These are phyloP conservation scores for Sporothrix variecibatus DNA, from an alignment of 2,329 filamentous ascomycete species.

Conservation along the genomic window DNA sequence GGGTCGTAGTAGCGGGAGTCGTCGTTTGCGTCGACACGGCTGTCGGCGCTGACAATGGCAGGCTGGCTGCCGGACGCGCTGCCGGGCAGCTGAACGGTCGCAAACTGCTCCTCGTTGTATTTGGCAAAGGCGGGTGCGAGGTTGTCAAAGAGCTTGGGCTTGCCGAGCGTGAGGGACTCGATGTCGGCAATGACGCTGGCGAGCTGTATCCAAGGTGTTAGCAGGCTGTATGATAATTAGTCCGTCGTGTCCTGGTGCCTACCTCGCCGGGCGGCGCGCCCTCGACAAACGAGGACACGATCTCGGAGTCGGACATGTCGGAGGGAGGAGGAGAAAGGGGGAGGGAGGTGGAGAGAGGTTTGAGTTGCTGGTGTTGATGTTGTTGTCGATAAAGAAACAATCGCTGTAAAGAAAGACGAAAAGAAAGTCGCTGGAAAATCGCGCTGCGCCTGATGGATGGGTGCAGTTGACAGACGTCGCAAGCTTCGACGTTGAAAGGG, in stretches of 20 bases:
- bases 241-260: slow-evolving; percentile 35
- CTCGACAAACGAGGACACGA: slow-evolving; percentile 84
- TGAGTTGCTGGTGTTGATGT: neutral
- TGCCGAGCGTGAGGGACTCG: slow-evolving; percentile 76
- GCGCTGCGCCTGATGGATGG: neutral
- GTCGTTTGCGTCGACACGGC: slow-evolving; percentile 61
- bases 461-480: neutral
- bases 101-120: slow-evolving; percentile 95
- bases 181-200: slow-evolving; percentile 67
- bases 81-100: slow-evolving; percentile 85
- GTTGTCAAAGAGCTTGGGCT: slow-evolving; percentile 66
- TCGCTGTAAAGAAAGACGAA: neutral
- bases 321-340: too few relatives aligned
- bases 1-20: slow-evolving; percentile 86
- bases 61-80: slow-evolving; percentile 72
- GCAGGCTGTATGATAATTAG: neutral
- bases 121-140: slow-evolving; percentile 83
- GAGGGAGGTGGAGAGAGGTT: too few relatives aligned
- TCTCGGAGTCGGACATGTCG: slow-evolving; percentile 47
- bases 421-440: neutral
- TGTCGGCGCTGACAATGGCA: slow-evolving; percentile 86
- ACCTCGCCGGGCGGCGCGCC: slow-evolving; percentile 97
- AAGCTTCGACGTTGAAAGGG: neutral
- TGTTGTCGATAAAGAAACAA: neutral
- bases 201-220: slow-evolving; percentile 17